These are phyloP conservation scores for Melampsora larici-populina DNA, from an alignment of 1,284 basidiomycete genomes.

Conservation along the genomic window DNA sequence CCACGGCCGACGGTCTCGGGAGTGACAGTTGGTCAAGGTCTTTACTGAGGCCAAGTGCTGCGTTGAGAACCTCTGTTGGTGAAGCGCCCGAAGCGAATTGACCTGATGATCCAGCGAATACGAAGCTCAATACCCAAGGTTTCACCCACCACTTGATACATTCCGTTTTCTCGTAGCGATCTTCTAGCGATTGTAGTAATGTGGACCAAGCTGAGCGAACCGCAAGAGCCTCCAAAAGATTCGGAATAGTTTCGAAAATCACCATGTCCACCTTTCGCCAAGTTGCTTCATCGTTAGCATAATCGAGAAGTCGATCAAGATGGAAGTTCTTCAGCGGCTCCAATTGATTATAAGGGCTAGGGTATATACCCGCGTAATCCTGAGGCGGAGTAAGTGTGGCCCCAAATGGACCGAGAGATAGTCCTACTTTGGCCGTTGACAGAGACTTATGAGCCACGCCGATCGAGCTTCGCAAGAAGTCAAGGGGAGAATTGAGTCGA, in stretches of 20 bases:
- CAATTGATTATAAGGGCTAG: slow-evolving; percentile 34
- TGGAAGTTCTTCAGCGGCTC: slow-evolving; percentile 32
- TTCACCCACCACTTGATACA: slow-evolving; percentile 55
- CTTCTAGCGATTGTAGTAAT: slow-evolving; percentile 44
- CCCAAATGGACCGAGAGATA: slow-evolving; percentile 73
- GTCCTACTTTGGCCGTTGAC: slow-evolving; percentile 57
- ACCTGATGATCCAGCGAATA: slow-evolving; percentile 60
- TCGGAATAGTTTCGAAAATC: slow-evolving; percentile 75
- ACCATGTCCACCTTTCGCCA: slow-evolving; percentile 66
- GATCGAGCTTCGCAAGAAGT: slow-evolving; percentile 8
- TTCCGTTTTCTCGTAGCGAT: slow-evolving; percentile 52
- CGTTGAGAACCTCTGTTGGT: slow-evolving; percentile 7
- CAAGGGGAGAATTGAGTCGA: background rate
- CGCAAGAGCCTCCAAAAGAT: slow-evolving; percentile 65
- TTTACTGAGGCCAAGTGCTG: background rate
- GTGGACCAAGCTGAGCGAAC: slow-evolving; percentile 60
- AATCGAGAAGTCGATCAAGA: slow-evolving; percentile 61
- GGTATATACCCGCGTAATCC: slow-evolving; percentile 56
- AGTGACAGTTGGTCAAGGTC: slow-evolving; percentile 10
- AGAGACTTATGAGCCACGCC: slow-evolving; percentile 1
- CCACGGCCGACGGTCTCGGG: slow-evolving; percentile 60
- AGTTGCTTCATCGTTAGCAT: slow-evolving; percentile 58
- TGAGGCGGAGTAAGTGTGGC: slow-evolving; percentile 66
- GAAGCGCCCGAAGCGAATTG: slow-evolving; percentile 22
- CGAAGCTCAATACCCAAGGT: slow-evolving; percentile 73